Evolutionary conservation across 176 grass and related monocot genomes (phyloP).

Genomic region (Thinopyrum elongatum): DNA sequence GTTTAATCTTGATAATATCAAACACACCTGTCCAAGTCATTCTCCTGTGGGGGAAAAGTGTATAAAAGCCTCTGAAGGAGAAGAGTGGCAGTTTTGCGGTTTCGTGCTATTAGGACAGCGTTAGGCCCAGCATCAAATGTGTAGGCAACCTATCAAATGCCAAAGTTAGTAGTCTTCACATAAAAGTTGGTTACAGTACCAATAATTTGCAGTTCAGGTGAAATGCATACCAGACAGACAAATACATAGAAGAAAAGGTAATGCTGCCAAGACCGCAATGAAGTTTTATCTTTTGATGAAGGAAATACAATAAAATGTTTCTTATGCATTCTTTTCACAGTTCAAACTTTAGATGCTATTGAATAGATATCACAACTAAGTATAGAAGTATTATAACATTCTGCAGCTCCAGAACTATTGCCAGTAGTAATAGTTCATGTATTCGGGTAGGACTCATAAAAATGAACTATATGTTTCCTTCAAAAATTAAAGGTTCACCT

Average conservation of each 20-base stretch:
- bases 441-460: not conserved
- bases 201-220: not conserved
- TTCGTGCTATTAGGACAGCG: constrained; percentile 68
- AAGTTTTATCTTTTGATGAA: not conserved
- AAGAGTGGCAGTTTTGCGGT: constrained; percentile 66
- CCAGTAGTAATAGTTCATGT: not conserved
- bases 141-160: constrained; percentile 58
- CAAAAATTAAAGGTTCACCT: not conserved
- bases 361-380: not conserved
- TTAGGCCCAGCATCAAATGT: constrained; percentile 94
- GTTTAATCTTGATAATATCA: not conserved
- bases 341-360: not conserved
- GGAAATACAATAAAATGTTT: not conserved
- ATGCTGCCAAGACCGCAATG: not conserved
- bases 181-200: constrained; percentile 4
- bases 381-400: not conserved
- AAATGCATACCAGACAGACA: constrained; percentile 4
- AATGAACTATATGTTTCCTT: not conserved
- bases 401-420: not conserved
- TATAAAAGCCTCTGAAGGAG: constrained; percentile 74
- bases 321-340: not conserved
- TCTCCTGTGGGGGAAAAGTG: constrained; percentile 68
- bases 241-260: not conserved
- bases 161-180: not conserved
- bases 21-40: constrained; percentile 59